A percentile compares a stretch with the other conserved stretches of the same genome.
These are phyloP conservation scores for Phaseolus lunatus DNA, from an alignment of 306 rosid genomes.

Conservation along the genomic window DNA sequence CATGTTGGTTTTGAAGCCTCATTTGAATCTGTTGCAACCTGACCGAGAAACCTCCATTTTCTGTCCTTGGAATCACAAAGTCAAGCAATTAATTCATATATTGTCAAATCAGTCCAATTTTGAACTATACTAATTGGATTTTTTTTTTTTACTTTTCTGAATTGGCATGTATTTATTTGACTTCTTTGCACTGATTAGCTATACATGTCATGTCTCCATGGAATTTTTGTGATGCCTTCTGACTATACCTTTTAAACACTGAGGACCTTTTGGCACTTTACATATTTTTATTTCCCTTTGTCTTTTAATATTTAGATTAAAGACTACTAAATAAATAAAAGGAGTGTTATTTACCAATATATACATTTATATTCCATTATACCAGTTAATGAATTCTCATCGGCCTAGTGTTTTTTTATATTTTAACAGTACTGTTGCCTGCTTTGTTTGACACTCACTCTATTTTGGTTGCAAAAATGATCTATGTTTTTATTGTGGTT, in stretches of 20 bases:
- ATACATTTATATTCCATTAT: neutral
- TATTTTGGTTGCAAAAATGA: neutral
- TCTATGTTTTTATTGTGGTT: slow-evolving; percentile 1
- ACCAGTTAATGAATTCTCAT: neutral
- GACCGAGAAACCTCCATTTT: neutral
- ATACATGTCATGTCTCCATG: neutral
- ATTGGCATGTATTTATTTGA: neutral
- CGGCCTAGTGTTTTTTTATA: neutral
- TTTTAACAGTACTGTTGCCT: neutral
- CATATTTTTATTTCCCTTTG: neutral
- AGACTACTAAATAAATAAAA: neutral
- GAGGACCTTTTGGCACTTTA: neutral
- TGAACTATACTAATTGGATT: neutral
- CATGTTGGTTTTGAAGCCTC: neutral
- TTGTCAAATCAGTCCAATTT: neutral
- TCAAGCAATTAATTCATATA: neutral
- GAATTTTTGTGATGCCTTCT: neutral
- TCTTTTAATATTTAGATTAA: neutral
- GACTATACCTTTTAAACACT: neutral
- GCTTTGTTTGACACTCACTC: neutral
- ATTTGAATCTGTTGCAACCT: neutral
- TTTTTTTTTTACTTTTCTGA: neutral
- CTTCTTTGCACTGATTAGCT: neutral
- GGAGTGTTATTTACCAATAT: neutral
- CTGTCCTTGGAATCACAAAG: neutral